phyloP scores from a whole-genome alignment of 2,329 filamentous ascomycete species.

The Anisogramma anomala region DNA sequence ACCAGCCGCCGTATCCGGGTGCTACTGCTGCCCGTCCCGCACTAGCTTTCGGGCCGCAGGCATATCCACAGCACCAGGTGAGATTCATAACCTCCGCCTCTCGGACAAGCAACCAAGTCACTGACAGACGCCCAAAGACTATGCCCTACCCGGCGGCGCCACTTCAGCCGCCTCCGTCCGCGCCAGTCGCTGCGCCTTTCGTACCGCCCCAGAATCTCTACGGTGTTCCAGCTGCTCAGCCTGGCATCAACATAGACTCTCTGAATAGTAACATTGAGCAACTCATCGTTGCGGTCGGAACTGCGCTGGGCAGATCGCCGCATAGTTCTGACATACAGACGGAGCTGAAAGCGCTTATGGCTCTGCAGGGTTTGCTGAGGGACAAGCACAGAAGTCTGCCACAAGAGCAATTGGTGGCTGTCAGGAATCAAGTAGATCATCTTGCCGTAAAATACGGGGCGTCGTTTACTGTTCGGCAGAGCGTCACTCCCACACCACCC shows the following conservation, averaged over 20 bases:
- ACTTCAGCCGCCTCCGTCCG: conserved; percentile 28
- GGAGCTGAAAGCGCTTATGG: conserved; percentile 72
- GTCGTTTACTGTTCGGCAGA: conserved; percentile 25
- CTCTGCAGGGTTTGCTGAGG: conserved; percentile 71
- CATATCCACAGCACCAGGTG: conserved; percentile 16
- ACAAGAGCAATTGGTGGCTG: conserved; percentile 69
- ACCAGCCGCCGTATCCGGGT: conserved; percentile 28
- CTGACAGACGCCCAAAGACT: conserved; percentile 16
- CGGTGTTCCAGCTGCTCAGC: conserved; percentile 25
- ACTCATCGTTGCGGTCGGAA: conserved; percentile 61
- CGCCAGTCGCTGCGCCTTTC: conserved; percentile 28
- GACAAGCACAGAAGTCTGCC: conserved; percentile 55
- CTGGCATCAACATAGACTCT: conserved; percentile 54
- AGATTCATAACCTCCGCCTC: conserved; percentile 3
- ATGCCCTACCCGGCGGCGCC: conserved; percentile 14
- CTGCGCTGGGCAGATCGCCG: conserved; percentile 63
- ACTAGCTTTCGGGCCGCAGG: conserved; percentile 15
- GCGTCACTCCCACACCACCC: conserved; percentile 22
- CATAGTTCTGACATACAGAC: conserved; percentile 65
- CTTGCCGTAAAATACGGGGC: conserved; percentile 54
- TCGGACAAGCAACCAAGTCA: background rate
- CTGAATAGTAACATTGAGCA: conserved; percentile 75
- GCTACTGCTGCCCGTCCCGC: conserved; percentile 20
- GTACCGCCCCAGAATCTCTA: conserved; percentile 29
- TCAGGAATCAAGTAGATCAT: conserved; percentile 74